Evolutionary conservation across 2,329 filamentous ascomycete species (phyloP).

Genomic region (Pseudogymnoascus sp.): DNA sequence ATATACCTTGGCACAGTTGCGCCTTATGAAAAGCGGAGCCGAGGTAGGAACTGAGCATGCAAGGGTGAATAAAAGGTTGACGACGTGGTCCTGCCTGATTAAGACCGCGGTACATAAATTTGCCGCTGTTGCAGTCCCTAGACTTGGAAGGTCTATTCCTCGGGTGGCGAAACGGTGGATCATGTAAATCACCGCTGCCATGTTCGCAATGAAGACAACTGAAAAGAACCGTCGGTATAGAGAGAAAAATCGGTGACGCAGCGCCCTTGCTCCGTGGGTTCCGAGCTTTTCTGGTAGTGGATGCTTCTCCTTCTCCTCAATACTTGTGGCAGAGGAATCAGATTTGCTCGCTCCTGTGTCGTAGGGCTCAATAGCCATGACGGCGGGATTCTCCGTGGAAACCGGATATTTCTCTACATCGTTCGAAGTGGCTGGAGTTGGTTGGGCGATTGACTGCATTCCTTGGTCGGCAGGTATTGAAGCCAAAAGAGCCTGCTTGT

Average conservation of each 20-base stretch:
- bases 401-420: not conserved
- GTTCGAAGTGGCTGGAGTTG: not conserved
- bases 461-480: slow-evolving; percentile 2
- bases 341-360: not conserved
- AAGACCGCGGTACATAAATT: slow-evolving; percentile 40
- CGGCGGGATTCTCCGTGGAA: not conserved
- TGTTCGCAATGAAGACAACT: slow-evolving; percentile 40
- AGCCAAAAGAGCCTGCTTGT: slow-evolving; percentile 37
- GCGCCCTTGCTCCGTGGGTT: slow-evolving; percentile 25
- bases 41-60: slow-evolving; percentile 36
- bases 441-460: not conserved
- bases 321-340: not conserved
- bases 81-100: slow-evolving; percentile 41
- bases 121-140: slow-evolving; percentile 30
- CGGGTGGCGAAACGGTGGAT: slow-evolving; percentile 18
- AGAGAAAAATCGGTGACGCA: slow-evolving; percentile 35
- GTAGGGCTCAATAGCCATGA: not conserved
- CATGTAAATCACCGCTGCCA: slow-evolving; percentile 33
- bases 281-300: slow-evolving; percentile 34
- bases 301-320: not conserved
- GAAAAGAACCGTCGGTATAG: slow-evolving; percentile 48
- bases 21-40: slow-evolving; percentile 37
- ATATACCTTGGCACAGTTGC: slow-evolving; percentile 37
- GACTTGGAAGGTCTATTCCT: slow-evolving; percentile 4
- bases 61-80: slow-evolving; percentile 40